Evolutionary conservation across 306 rosid genomes (phyloP), one percentile per base, ranked within the genome.

Genomic region (Dalbergia oliveri): DNA sequence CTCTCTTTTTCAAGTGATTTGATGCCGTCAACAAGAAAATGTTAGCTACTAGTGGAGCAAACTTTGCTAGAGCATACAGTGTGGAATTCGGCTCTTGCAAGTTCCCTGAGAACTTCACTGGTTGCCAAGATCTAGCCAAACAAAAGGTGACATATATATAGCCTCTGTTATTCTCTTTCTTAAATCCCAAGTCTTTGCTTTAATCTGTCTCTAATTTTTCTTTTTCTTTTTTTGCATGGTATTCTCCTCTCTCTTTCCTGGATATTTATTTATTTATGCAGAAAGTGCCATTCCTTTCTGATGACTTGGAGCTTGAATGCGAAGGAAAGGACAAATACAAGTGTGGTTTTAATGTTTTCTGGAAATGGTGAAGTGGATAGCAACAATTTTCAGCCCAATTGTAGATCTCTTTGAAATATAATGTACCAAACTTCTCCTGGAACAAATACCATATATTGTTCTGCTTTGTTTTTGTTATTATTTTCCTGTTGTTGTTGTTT

Each of bases 31-130:
- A 35, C 39, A 91, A 82, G 93, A 96, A 96, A 77, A 90, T 98
- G 69, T 87, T 91, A 79, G 97, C 99, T 31, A 96, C 99, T 4
- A 91, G 92, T 82, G 97, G 97, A 4, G 97, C 99, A 35, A 96
- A 93, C 75, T 93, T 93, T 62, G 99, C 98, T 12, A 88, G 99
- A 78, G 99, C 99, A 34, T 93, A 88, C 85, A 96, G 98, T 0
- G 97, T 96, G 80, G 77, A 96, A 79, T 96, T 96, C 64, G 99
- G 99, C n/a, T 37, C 85, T 15, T 93, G 99, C 92, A 93, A 96
- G 83, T 96, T 96, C 94, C 99, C 99, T n/a, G 97, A 96, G 89
- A 96, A 96, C 85, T 96, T 96, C 86, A 96, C 98, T 34, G 99
- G 99, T 66, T 96, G 99, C 89, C 97, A 96, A 90, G 98, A 96